These are phyloP conservation scores for Trichoderma arundinaceum DNA, from an alignment of 2,329 filamentous ascomycete genomes.

Conservation along the genomic window DNA sequence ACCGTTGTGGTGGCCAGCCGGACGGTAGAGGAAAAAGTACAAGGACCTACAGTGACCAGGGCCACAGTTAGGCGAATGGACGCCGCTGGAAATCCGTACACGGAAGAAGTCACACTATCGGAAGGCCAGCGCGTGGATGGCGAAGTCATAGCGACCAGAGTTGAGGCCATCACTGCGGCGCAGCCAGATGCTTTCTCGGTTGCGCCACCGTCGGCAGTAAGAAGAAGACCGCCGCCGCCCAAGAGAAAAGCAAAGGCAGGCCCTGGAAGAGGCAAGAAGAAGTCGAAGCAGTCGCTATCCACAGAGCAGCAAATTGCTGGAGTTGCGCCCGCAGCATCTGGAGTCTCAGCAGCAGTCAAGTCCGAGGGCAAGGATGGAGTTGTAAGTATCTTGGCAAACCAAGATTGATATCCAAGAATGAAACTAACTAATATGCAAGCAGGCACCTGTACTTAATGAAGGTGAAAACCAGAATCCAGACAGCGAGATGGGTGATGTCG, in stretches of 20 bases:
- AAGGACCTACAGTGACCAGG: conserved; percentile 69
- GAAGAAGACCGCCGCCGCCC: conserved; percentile 73
- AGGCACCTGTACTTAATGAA: conserved; percentile 53
- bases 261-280: conserved; percentile 78
- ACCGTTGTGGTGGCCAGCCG: conserved; percentile 63
- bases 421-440: conserved; percentile 17
- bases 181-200: conserved; percentile 60
- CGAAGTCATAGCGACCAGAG: conserved; percentile 71
- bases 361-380: conserved; percentile 47
- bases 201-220: conserved; percentile 48
- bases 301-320: conserved; percentile 42
- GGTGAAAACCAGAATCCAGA: conserved; percentile 54
- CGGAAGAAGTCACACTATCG: conserved; percentile 81
- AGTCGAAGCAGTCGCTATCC: conserved; percentile 65
- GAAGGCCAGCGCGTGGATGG: conserved; percentile 82
- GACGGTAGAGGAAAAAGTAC: conserved; percentile 51
- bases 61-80: conserved; percentile 81
- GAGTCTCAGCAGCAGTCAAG: conserved; percentile 48
- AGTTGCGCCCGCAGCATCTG: conserved; percentile 44
- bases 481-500: conserved; percentile 60
- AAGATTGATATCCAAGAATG: no score
- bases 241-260: conserved; percentile 80
- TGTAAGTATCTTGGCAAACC: conserved; percentile 41
- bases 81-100: conserved; percentile 78
- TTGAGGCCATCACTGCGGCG: conserved; percentile 61